These are phyloP conservation scores for Sporothrix phasma DNA, from an alignment of 2,329 filamentous ascomycete genomes.

Conservation along the genomic window DNA sequence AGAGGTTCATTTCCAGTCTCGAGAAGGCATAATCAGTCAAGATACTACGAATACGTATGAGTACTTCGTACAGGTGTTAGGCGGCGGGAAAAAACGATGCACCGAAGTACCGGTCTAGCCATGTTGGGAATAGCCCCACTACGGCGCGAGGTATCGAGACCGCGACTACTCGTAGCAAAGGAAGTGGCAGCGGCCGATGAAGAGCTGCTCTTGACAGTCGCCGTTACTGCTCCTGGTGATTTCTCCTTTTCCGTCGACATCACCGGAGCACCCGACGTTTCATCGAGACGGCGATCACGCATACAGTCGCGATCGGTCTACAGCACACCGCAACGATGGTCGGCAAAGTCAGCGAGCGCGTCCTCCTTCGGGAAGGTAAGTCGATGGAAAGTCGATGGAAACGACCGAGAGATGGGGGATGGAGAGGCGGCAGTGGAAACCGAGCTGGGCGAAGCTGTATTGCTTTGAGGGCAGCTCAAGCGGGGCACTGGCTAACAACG, in stretches of 20 bases:
- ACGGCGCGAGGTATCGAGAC: slow-evolving; percentile 11
- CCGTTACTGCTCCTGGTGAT: slow-evolving; percentile 4
- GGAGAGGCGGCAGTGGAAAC: background rate
- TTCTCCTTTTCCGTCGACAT: background rate
- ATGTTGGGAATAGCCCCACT: background rate
- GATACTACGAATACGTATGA: no score
- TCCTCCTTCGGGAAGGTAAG: slow-evolving; percentile 53
- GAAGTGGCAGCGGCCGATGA: background rate
- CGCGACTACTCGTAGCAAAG: slow-evolving; percentile 10
- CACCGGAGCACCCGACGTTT: background rate
- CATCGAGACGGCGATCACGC: background rate
- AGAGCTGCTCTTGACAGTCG: background rate
- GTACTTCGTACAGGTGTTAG: background rate
- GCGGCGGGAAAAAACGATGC: background rate
- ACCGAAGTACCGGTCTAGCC: background rate
- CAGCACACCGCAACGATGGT: slow-evolving; percentile 38
- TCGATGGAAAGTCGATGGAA: slow-evolving; percentile 7
- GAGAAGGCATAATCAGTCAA: no score
- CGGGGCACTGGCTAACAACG: background rate
- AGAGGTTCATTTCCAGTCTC: slow-evolving; percentile 1
- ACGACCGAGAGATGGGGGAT: background rate
- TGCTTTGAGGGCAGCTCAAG: no score
- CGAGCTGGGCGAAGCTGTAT: background rate
- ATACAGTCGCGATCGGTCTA: background rate
- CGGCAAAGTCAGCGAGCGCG: slow-evolving; percentile 55